Percentiles rank a stretch among this genome's conserved stretches.
Evolutionary conservation across 352 stramenopile genomes (phyloP).

Genomic region (Pythium guiyangense): DNA sequence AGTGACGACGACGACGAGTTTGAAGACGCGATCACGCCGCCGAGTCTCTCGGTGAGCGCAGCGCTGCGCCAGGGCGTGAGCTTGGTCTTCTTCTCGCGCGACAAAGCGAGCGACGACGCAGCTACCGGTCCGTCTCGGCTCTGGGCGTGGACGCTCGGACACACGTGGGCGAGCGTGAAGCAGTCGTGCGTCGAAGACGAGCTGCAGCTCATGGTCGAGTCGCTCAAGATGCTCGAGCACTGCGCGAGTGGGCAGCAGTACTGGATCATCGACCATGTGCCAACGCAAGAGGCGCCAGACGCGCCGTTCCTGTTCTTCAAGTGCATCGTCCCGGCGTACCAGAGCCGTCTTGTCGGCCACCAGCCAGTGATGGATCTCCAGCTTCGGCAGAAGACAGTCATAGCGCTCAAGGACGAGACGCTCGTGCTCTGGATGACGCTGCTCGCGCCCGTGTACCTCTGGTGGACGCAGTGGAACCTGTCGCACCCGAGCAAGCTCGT

Average conservation of each 20-base stretch:
- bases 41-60: constrained; percentile 61
- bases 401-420: constrained; percentile 72
- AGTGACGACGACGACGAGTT: constrained; percentile 83
- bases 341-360: constrained; percentile 75
- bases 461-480: constrained; percentile 82
- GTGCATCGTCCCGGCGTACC: constrained; percentile 70
- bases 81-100: constrained; percentile 50
- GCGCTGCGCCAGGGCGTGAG: constrained; percentile 38
- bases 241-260: constrained; percentile 22
- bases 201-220: constrained; percentile 55
- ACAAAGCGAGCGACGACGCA: constrained; percentile 1
- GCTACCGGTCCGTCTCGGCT: constrained; percentile 8
- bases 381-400: constrained; percentile 40
- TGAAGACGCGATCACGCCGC: constrained; percentile 82
- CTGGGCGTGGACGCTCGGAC: constrained; percentile 60
- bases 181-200: constrained; percentile 86
- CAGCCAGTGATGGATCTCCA: constrained; percentile 51
- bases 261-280: constrained; percentile 30
- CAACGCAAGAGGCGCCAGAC: constrained; percentile 8
- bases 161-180: constrained; percentile 47
- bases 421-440: constrained; percentile 77
- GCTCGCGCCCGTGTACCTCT: constrained; percentile 72
- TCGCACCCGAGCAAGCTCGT: constrained; percentile 60
- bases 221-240: constrained; percentile 56
- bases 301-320: constrained; percentile 44